Conservation (phyloP, 169 alveolate species). For the Plasmodium gonderi region DNA sequence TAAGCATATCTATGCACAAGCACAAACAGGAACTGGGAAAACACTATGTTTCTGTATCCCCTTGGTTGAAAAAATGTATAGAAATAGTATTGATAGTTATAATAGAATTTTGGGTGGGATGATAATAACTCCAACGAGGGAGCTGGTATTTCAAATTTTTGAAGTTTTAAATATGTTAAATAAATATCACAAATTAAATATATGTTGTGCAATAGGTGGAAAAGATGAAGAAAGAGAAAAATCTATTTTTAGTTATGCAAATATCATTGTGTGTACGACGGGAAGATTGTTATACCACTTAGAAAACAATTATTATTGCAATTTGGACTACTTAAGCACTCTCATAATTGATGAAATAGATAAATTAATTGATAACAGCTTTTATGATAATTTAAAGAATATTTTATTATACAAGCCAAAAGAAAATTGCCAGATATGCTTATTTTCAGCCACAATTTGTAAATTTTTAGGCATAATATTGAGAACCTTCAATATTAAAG, state of each 20-base stretch:
- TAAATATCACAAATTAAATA: conserved; percentile 88
- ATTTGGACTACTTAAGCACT: conserved; percentile 63
- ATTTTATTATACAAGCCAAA: conserved; percentile 61
- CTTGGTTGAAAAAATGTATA: conserved; percentile 91
- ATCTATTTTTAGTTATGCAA: conserved; percentile 91
- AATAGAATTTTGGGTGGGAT: conserved; percentile 83
- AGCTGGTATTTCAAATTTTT: conserved; percentile 95
- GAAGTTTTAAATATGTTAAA: conserved; percentile 95
- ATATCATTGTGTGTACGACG: conserved; percentile 96
- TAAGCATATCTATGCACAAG: conserved; percentile 78
- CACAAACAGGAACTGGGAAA: conserved; percentile 99
- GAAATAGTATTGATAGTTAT: conserved; percentile 96
- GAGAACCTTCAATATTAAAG: conserved; percentile 51
- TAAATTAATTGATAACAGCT: conserved; percentile 70
- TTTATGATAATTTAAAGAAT: conserved; percentile 67
- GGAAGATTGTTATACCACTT: conserved; percentile 94
- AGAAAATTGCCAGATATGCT: conserved; percentile 61
- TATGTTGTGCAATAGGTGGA: conserved; percentile 94
- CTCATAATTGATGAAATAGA: conserved; percentile 68
- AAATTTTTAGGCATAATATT: conserved; percentile 59
- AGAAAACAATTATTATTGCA: conserved; percentile 69
- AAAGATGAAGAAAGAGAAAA: conserved; percentile 88
- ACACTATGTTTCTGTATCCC: conserved; percentile 96
- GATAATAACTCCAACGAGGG: conserved; percentile 98
- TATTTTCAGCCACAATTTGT: conserved; percentile 68